A percentile compares a stretch with the other conserved stretches of the same genome.
Evolutionary conservation across 202 grass and related monocot genomes (phyloP).

Genomic region (Saccharum hybrid): DNA sequence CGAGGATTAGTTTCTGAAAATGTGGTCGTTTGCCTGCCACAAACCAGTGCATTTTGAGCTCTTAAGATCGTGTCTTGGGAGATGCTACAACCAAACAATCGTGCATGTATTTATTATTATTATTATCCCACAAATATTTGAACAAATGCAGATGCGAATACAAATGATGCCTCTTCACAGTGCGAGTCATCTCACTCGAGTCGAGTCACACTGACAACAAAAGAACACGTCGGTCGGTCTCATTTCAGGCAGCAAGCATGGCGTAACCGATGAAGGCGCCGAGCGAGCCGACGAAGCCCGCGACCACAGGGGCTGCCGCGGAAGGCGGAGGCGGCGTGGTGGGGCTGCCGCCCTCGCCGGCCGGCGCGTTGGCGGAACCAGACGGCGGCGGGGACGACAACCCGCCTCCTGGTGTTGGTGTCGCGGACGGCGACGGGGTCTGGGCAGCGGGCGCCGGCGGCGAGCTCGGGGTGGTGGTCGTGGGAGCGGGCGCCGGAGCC

Average conservation of each 20-base stretch:
- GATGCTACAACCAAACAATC: not conserved
- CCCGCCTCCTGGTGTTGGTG: slow-evolving; percentile 29
- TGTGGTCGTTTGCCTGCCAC: no score
- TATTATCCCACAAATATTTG: not conserved
- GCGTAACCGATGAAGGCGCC: slow-evolving; percentile 46
- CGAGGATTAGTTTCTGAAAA: not conserved
- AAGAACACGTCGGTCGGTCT: not conserved
- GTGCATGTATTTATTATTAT: not conserved
- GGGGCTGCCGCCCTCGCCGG: not conserved
- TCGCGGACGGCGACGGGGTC: slow-evolving; percentile 6
- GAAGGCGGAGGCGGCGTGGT: slow-evolving; percentile 13
- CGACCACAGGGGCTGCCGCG: slow-evolving; percentile 5
- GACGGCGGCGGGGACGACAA: slow-evolving; percentile 13
- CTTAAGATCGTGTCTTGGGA: no score
- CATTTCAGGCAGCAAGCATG: slow-evolving; percentile 44
- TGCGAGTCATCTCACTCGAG: not conserved
- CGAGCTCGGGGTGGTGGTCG: slow-evolving; percentile 26
- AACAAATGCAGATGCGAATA: slow-evolving; percentile 36
- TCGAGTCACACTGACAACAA: not conserved
- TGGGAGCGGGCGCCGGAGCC: slow-evolving; percentile 37
- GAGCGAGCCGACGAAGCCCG: slow-evolving; percentile 39
- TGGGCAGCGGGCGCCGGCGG: slow-evolving; percentile 13
- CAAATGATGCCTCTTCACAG: not conserved
- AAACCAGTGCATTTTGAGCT: no score
- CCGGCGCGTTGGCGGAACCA: not conserved